A percentile compares a stretch with the other conserved stretches of the same genome.
phyloP scores from a whole-genome alignment of 139 green algal species.

The Picochlorum sp. region DNA sequence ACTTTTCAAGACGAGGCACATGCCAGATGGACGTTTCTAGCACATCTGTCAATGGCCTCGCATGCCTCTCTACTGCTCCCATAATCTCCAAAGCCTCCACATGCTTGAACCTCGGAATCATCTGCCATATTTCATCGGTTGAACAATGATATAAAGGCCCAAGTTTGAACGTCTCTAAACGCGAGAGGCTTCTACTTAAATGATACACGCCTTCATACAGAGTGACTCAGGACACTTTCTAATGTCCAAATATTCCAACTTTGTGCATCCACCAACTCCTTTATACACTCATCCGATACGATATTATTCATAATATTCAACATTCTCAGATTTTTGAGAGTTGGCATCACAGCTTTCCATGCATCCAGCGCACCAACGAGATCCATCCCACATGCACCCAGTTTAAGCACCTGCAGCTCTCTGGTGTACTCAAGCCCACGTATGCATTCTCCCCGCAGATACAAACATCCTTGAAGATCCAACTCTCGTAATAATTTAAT shows the following conservation, averaged over 20 bases:
- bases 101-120: background rate
- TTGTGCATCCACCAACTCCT: too few species aligned
- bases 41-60: background rate
- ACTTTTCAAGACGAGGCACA: background rate
- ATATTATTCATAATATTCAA: too few species aligned
- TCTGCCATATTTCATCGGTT: background rate
- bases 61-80: background rate
- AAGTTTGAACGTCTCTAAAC: background rate
- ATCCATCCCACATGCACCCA: too few species aligned
- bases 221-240: too few species aligned
- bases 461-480: background rate
- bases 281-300: too few species aligned
- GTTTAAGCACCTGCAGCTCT: too few species aligned
- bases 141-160: background rate
- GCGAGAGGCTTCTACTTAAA: background rate
- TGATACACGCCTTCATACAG: background rate
- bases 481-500: background rate
- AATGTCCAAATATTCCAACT: too few species aligned
- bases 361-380: too few species aligned
- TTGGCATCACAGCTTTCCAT: too few species aligned
- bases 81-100: slow-evolving; percentile 1
- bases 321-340: too few species aligned
- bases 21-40: background rate
- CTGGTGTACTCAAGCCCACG: too few species aligned
- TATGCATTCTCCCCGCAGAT: background rate